phyloP scores from a whole-genome alignment of 2,329 filamentous ascomycete species.

The Cryphonectria radicalis region DNA sequence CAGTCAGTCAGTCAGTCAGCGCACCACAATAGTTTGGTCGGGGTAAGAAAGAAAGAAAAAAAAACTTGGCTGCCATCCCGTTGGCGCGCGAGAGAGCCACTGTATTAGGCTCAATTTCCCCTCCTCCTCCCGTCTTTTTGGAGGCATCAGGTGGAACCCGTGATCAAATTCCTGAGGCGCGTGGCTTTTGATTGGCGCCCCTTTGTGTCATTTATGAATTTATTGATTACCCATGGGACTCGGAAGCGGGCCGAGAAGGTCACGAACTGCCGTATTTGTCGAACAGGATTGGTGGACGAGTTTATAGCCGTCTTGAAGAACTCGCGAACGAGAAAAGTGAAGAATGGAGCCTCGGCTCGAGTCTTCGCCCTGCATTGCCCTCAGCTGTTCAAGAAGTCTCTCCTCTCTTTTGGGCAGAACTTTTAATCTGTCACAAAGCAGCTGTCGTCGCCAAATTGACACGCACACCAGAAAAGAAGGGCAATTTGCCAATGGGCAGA shows the following conservation, averaged over 20 bases:
- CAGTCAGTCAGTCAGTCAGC: constrained; percentile 6
- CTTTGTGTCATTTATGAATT: neutral
- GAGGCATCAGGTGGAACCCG: neutral
- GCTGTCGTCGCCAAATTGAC: neutral
- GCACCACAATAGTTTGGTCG: neutral
- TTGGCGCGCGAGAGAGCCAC: constrained; percentile 1
- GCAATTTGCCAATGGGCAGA: neutral
- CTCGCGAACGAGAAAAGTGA: neutral
- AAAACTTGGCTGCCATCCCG: constrained; percentile 7
- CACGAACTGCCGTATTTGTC: constrained; percentile 2
- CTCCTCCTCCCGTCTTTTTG: constrained; percentile 8
- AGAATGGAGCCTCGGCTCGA: neutral
- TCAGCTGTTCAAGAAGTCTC: neutral
- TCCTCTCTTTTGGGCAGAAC: neutral
- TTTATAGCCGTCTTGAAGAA: neutral
- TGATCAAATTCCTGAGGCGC: constrained; percentile 7
- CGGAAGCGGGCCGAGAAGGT: constrained; percentile 13
- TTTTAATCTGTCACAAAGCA: neutral
- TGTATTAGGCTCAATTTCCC: neutral
- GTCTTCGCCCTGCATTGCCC: neutral
- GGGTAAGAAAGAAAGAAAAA: neutral
- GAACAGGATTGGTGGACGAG: neutral
- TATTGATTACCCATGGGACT: neutral
- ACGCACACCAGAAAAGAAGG: too few species aligned
- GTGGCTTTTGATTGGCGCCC: constrained; percentile 3